Conservation (phyloP, 106 monocot species). For the Acorus gramineus region DNA sequence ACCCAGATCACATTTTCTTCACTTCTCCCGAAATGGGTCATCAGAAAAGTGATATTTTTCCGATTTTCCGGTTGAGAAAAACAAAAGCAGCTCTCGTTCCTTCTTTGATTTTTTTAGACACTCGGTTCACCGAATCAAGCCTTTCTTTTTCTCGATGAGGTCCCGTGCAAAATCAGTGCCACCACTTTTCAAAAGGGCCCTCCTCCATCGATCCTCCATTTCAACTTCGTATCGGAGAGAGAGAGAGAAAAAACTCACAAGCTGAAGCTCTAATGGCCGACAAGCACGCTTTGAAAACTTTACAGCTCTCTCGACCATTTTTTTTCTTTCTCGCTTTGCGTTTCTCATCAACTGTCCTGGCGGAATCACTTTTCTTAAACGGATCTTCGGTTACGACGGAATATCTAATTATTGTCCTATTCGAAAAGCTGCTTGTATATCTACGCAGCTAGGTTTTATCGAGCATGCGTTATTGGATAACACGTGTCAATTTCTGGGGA, state of each 20-base stretch:
- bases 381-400: too few species aligned
- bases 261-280: slow-evolving; percentile 52
- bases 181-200: too few species aligned
- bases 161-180: too few species aligned
- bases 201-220: too few species aligned
- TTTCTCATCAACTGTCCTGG: too few species aligned
- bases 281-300: slow-evolving; percentile 78
- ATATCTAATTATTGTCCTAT: too few species aligned
- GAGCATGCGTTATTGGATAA: too few species aligned
- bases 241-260: background rate
- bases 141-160: background rate
- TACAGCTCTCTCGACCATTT: slow-evolving; percentile 28
- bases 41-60: slow-evolving; percentile 13
- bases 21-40: slow-evolving; percentile 14
- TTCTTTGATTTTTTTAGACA: background rate
- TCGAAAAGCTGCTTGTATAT: too few species aligned
- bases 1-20: slow-evolving; percentile 11
- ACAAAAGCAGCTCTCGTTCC: slow-evolving; percentile 5
- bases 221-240: background rate
- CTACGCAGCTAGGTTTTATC: too few species aligned
- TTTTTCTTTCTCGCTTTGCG: slow-evolving; percentile 17
- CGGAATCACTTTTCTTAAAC: too few species aligned
- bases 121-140: background rate
- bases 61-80: slow-evolving; percentile 9
- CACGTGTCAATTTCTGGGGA: too few species aligned